Evolutionary conservation across 805 yeast genomes (phyloP).

Genomic region (Starmera amethionina): DNA sequence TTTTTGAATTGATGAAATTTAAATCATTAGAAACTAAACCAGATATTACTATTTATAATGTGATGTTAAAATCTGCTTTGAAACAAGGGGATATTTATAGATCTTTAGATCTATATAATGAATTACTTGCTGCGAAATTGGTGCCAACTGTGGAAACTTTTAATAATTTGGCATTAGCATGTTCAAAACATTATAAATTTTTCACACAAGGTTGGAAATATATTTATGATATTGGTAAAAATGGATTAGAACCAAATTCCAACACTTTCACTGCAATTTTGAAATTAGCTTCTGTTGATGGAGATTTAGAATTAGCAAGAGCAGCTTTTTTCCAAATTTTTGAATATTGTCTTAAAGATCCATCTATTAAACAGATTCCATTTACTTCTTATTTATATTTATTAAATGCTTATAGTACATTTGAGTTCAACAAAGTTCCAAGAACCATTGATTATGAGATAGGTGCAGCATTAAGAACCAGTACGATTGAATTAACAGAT

Average conservation of each 20-base stretch:
- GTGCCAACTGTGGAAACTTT: slow-evolving; percentile 34
- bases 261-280: slow-evolving; percentile 59
- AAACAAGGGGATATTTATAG: slow-evolving; percentile 56
- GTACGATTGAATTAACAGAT: slow-evolving; percentile 33
- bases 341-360: slow-evolving; percentile 16
- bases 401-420: slow-evolving; percentile 39
- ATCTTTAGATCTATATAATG: slow-evolving; percentile 68
- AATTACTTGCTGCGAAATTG: slow-evolving; percentile 36
- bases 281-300: slow-evolving; percentile 68
- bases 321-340: slow-evolving; percentile 47
- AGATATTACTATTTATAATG: slow-evolving; percentile 54
- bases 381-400: slow-evolving; percentile 22
- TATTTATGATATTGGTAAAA: slow-evolving; percentile 51
- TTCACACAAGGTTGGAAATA: slow-evolving; percentile 66
- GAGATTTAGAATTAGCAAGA: slow-evolving; percentile 65
- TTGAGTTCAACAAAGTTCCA: slow-evolving; percentile 21
- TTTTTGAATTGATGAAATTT: slow-evolving; percentile 83
- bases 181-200: slow-evolving; percentile 41
- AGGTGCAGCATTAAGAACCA: slow-evolving; percentile 37
- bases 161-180: slow-evolving; percentile 57
- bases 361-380: slow-evolving; percentile 4
- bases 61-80: slow-evolving; percentile 59
- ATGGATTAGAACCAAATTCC: slow-evolving; percentile 29
- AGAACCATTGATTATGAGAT: slow-evolving; percentile 30
- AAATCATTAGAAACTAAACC: slow-evolving; percentile 59